phyloP scores from a whole-genome alignment of 2,329 filamentous ascomycete genomes.

The Colletotrichum sojae region DNA sequence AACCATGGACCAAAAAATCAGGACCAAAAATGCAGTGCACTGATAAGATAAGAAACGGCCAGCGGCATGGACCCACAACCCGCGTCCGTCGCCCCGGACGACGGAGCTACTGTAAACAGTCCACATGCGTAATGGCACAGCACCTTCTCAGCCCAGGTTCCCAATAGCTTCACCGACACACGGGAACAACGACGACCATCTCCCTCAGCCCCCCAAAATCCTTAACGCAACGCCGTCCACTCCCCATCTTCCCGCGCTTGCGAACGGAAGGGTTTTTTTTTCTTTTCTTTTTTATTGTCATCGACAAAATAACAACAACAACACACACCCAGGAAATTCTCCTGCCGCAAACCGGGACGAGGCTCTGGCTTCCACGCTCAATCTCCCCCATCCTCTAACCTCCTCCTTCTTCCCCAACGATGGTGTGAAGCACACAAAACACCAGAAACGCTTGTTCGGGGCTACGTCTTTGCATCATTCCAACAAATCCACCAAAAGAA shows the following conservation, averaged over 20 bases:
- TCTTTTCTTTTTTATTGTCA: too few species aligned
- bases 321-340: background rate
- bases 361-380: conserved; percentile 5
- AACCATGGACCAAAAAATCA: background rate
- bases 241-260: too few species aligned
- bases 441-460: conserved; percentile 27
- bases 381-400: too few species aligned
- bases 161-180: too few species aligned
- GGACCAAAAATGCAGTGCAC: conserved; percentile 24
- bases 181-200: too few species aligned
- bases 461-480: conserved; percentile 22
- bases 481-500: conserved; percentile 8
- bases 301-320: background rate
- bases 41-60: conserved; percentile 30
- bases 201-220: too few species aligned
- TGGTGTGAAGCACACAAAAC: conserved; percentile 28
- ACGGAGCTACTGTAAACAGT: conserved; percentile 38
- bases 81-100: conserved; percentile 26
- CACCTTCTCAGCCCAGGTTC: too few species aligned
- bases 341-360: background rate
- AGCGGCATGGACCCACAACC: conserved; percentile 4
- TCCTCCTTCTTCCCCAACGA: conserved; percentile 15
- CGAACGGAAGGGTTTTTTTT: too few species aligned
- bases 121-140: conserved; percentile 2
- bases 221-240: too few species aligned